phyloP scores from a whole-genome alignment of 768 basidiomycete genomes.

The Lentinula sp. region DNA sequence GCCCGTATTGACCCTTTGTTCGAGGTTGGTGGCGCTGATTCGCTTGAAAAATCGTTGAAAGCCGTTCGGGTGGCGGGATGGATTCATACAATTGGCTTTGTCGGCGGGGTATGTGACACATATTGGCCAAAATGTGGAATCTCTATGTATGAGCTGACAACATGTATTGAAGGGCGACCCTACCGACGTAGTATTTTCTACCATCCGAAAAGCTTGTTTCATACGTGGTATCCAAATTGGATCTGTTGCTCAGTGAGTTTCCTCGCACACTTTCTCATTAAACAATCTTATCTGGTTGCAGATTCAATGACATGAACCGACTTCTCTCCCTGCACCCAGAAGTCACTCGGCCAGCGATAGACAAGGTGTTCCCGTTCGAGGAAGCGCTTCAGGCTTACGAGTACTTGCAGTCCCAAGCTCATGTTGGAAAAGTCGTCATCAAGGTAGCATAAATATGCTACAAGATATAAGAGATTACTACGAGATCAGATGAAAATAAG shows the following conservation, averaged over 20 bases:
- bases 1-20: slow-evolving; percentile 22
- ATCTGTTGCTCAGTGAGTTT: slow-evolving; percentile 33
- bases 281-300: slow-evolving; percentile 8
- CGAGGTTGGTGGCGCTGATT: slow-evolving; percentile 51
- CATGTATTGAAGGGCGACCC: slow-evolving; percentile 10
- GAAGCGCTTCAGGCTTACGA: slow-evolving; percentile 37
- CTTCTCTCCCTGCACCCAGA: slow-evolving; percentile 27
- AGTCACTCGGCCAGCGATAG: slow-evolving; percentile 36
- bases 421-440: slow-evolving; percentile 49
- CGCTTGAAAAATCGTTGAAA: slow-evolving; percentile 36
- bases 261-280: too few relatives aligned
- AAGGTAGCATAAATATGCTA: slow-evolving; percentile 18
- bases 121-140: background rate
- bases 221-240: slow-evolving; percentile 40
- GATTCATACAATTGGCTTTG: slow-evolving; percentile 44
- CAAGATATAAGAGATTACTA: background rate
- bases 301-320: slow-evolving; percentile 41
- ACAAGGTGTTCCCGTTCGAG: slow-evolving; percentile 46
- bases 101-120: slow-evolving; percentile 28
- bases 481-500: too few relatives aligned
- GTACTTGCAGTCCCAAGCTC: slow-evolving; percentile 38
- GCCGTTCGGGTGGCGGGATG: slow-evolving; percentile 34
- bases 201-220: slow-evolving; percentile 23
- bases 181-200: slow-evolving; percentile 20
- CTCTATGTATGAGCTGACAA: background rate